These are phyloP conservation scores for Fraxinus platypoda DNA, from an alignment of 305 asterid genomes.

Conservation along the genomic window DNA sequence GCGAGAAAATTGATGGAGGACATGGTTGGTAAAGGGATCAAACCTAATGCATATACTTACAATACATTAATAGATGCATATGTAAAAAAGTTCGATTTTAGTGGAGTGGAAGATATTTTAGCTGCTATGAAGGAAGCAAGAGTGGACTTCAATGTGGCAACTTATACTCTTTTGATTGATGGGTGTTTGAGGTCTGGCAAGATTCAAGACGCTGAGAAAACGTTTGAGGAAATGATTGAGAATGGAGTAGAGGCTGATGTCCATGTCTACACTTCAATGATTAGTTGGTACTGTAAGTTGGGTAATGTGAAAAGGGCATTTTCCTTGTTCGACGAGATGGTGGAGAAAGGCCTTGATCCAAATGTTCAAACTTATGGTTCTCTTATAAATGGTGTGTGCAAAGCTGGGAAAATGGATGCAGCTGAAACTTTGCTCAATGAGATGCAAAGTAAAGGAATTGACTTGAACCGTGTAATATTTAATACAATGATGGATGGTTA, in stretches of 20 bases:
- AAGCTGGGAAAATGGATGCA: conserved; percentile 60
- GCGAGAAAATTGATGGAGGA: conserved; percentile 54
- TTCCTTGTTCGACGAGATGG: conserved; percentile 59
- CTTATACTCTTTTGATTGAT: conserved; percentile 58
- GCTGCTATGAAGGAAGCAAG: conserved; percentile 57
- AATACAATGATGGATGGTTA: conserved; percentile 77
- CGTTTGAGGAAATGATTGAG: conserved; percentile 61
- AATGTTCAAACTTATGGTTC: conserved; percentile 64
- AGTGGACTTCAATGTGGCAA: conserved; percentile 53
- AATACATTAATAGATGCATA: conserved; percentile 63
- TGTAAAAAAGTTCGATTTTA: conserved; percentile 42
- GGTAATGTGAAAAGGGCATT: conserved; percentile 55
- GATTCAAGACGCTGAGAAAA: conserved; percentile 48
- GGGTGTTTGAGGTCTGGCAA: conserved; percentile 32
- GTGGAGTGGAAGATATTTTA: conserved; percentile 44
- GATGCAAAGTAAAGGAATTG: conserved; percentile 69
- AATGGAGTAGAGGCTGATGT: conserved; percentile 52
- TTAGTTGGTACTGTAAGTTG: conserved; percentile 42
- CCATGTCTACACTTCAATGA: conserved; percentile 58
- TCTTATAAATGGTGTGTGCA: conserved; percentile 64
- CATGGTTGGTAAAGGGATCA: conserved; percentile 46
- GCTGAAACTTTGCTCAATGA: conserved; percentile 57
- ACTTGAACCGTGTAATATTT: conserved; percentile 52
- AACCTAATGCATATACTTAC: conserved; percentile 59
- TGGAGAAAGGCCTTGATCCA: conserved; percentile 55